Evolutionary conservation across 139 green algal genomes (phyloP).

Genomic region (Micractinium sp.): DNA sequence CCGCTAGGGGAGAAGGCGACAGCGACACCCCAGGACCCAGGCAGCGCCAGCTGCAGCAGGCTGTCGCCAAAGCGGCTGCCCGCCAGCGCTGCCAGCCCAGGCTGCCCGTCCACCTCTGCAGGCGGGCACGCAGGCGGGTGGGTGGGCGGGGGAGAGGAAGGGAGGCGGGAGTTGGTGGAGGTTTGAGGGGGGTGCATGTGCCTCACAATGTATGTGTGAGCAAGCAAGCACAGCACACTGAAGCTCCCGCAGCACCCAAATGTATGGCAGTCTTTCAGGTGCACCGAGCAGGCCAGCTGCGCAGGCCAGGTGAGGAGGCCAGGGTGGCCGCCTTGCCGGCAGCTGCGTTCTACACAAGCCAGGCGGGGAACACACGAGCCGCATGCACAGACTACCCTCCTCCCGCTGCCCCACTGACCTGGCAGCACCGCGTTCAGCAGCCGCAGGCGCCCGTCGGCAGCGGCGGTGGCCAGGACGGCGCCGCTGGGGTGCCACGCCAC

Average conservation of each 20-base stretch:
- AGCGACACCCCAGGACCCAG: slow-evolving; percentile 5
- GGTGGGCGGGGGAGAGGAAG: background rate
- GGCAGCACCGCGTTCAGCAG: slow-evolving; percentile 22
- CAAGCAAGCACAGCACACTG: background rate
- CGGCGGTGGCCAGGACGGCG: slow-evolving; percentile 3
- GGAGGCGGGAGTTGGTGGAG: background rate
- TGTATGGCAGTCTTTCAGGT: background rate
- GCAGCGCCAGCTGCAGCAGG: slow-evolving; percentile 5
- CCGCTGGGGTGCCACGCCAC: slow-evolving; percentile 24
- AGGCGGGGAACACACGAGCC: background rate
- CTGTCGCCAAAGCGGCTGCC: slow-evolving; percentile 8
- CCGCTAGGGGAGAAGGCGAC: background rate
- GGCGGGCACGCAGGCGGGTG: too few relatives aligned
- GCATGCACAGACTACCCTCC: background rate
- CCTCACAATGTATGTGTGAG: background rate
- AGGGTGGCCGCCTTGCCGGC: background rate
- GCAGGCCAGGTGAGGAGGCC: too few relatives aligned
- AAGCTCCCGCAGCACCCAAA: too few relatives aligned
- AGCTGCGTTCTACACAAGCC: too few relatives aligned
- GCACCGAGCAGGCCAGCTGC: background rate
- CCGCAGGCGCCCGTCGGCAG: slow-evolving; percentile 11
- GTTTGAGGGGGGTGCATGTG: background rate
- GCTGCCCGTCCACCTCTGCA: background rate
- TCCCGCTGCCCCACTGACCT: background rate
- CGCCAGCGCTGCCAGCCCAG: background rate